A percentile compares a stretch with the other conserved stretches of the same genome.
phyloP scores from a whole-genome alignment of 805 yeast species.

The Hanseniaspora thailandica region DNA sequence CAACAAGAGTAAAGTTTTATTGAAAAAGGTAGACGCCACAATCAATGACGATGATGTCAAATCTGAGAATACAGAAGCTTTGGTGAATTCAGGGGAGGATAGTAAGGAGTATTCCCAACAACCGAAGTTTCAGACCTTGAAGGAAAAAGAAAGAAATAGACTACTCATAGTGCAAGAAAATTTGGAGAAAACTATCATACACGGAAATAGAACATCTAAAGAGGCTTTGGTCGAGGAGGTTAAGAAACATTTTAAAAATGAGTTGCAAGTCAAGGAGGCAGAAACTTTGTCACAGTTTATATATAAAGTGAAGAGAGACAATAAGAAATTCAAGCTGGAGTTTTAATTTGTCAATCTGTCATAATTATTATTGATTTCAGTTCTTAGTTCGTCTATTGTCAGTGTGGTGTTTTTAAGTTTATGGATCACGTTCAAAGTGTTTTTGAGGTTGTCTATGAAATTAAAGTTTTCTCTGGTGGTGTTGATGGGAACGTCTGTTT shows the following conservation, averaged over 20 bases:
- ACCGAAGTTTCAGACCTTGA: neutral
- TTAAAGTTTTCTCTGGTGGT: slow-evolving; percentile 11
- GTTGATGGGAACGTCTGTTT: slow-evolving; percentile 36
- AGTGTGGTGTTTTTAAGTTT: neutral
- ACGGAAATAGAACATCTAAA: slow-evolving; percentile 38
- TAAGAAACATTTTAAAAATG: slow-evolving; percentile 53
- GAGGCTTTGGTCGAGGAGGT: slow-evolving; percentile 48
- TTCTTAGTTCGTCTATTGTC: neutral
- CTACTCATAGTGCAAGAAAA: neutral
- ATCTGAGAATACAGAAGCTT: neutral
- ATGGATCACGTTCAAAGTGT: neutral
- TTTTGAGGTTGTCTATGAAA: slow-evolving; percentile 1
- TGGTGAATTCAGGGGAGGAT: neutral
- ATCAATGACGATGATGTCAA: neutral
- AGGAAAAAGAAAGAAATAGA: slow-evolving; percentile 18
- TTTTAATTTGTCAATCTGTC: slow-evolving; percentile 17
- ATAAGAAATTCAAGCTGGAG: slow-evolving; percentile 34
- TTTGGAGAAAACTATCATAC: slow-evolving; percentile 1
- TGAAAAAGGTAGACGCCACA: slow-evolving; percentile 7
- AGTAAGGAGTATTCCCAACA: neutral
- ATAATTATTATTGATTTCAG: slow-evolving; percentile 2
- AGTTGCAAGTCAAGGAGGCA: slow-evolving; percentile 53
- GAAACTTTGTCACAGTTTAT: slow-evolving; percentile 82
- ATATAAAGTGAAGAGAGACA: slow-evolving; percentile 69
- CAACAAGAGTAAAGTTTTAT: slow-evolving; percentile 19